phyloP scores from a whole-genome alignment of 306 rosid species.

The Crataegus laevigata region DNA sequence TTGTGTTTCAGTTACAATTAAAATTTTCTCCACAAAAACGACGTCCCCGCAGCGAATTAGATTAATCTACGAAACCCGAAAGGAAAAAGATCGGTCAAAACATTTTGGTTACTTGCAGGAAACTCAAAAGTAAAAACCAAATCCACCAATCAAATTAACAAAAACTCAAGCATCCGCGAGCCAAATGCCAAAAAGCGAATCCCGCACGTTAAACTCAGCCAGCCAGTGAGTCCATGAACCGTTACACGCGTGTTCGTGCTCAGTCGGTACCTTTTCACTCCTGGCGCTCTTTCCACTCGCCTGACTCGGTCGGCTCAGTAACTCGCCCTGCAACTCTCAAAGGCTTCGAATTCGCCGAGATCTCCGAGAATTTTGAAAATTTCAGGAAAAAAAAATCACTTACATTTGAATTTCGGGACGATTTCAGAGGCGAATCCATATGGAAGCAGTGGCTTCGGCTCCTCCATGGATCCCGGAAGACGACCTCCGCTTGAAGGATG shows the following conservation, averaged over 20 bases:
- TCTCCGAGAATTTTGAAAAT: not conserved
- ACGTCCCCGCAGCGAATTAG: not conserved
- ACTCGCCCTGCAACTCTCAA: not conserved
- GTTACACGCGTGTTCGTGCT: not conserved
- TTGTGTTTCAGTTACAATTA: no score
- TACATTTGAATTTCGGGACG: not conserved
- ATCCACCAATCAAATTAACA: not conserved
- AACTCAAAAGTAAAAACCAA: not conserved
- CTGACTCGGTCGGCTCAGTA: not conserved
- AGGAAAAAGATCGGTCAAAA: not conserved
- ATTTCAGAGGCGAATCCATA: constrained; percentile 9
- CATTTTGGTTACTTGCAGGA: not conserved
- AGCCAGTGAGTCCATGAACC: not conserved
- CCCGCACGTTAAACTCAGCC: not conserved
- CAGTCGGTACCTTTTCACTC: not conserved
- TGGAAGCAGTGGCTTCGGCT: constrained; percentile 21
- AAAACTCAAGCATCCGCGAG: not conserved
- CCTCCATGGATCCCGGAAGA: constrained; percentile 64
- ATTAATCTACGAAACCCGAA: not conserved
- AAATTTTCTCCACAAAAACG: no score
- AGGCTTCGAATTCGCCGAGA: not conserved
- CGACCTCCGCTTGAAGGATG: constrained; percentile 65
- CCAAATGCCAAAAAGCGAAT: not conserved
- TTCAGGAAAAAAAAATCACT: not conserved
- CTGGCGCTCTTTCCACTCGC: not conserved